phyloP scores from a whole-genome alignment of 164 flowering plant species.

The Paratinospora sagittata region DNA sequence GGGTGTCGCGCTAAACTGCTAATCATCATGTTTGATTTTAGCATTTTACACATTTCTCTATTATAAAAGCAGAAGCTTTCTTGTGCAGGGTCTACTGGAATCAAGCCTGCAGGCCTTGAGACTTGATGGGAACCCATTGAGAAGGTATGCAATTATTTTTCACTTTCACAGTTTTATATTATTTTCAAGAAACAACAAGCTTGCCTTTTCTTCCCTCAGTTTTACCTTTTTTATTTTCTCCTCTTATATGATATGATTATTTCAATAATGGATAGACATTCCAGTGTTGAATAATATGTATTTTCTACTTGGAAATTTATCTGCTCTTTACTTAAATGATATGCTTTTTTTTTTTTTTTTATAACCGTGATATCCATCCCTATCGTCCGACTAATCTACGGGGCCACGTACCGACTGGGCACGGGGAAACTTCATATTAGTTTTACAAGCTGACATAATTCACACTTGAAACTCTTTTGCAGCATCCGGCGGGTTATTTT shows the following conservation, averaged over 20 bases:
- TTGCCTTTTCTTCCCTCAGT: neutral
- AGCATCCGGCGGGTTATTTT: slow-evolving; percentile 81
- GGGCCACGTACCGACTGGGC: too few species aligned
- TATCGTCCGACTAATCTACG: too few species aligned
- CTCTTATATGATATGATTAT: neutral
- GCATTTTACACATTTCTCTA: neutral
- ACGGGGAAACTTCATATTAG: neutral
- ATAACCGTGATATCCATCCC: too few species aligned
- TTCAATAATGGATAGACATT: neutral
- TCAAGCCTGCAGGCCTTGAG: slow-evolving; percentile 66
- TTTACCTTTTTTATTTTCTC: neutral
- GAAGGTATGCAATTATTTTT: slow-evolving; percentile 49
- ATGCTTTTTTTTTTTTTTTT: too few species aligned
- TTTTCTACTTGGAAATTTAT: neutral
- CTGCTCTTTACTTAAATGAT: neutral
- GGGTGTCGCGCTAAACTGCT: neutral
- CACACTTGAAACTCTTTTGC: slow-evolving; percentile 17
- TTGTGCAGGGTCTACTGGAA: slow-evolving; percentile 81
- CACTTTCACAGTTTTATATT: neutral
- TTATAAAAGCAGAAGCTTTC: slow-evolving; percentile 12
- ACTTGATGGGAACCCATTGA: slow-evolving; percentile 88
- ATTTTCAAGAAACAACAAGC: neutral
- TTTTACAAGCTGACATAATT: neutral
- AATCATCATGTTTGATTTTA: neutral
- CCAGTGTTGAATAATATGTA: neutral